Evolutionary conservation across 1,284 basidiomycete species (phyloP).

Genomic region (Leccinum pachyderme): DNA sequence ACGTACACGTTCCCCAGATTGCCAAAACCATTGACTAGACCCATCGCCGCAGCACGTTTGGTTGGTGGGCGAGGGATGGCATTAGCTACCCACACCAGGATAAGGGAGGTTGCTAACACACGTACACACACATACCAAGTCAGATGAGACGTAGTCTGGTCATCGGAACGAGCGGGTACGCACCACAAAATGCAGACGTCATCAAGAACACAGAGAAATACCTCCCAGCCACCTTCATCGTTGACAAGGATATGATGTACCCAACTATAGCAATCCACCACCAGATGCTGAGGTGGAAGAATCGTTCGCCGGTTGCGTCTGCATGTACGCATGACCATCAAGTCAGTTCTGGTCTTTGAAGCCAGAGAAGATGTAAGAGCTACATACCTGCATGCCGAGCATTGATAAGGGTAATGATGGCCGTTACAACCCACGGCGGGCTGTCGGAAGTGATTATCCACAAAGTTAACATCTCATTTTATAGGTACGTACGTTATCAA

Average conservation of each 20-base stretch:
- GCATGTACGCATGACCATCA: background rate
- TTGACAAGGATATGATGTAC: constrained; percentile 61
- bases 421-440: constrained; percentile 63
- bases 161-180: background rate
- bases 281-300: constrained; percentile 3
- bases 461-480: background rate
- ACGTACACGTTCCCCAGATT: constrained; percentile 33
- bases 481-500: constrained; percentile 56
- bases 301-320: background rate
- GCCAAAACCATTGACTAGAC: constrained; percentile 31
- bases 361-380: background rate
- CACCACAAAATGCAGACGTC: constrained; percentile 55
- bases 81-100: constrained; percentile 40
- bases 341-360: background rate
- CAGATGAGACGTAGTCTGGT: background rate
- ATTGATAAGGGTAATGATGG: constrained; percentile 47
- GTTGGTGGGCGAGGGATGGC: constrained; percentile 61
- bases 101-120: background rate
- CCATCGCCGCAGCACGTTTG: constrained; percentile 48
- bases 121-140: too few relatives aligned
- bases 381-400: constrained; percentile 33
- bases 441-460: constrained; percentile 30
- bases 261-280: constrained; percentile 62
- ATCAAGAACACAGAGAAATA: constrained; percentile 39
- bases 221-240: constrained; percentile 51